phyloP scores from a whole-genome alignment of 192 early-diverging fungal species.

The Mortierella antarctica region DNA sequence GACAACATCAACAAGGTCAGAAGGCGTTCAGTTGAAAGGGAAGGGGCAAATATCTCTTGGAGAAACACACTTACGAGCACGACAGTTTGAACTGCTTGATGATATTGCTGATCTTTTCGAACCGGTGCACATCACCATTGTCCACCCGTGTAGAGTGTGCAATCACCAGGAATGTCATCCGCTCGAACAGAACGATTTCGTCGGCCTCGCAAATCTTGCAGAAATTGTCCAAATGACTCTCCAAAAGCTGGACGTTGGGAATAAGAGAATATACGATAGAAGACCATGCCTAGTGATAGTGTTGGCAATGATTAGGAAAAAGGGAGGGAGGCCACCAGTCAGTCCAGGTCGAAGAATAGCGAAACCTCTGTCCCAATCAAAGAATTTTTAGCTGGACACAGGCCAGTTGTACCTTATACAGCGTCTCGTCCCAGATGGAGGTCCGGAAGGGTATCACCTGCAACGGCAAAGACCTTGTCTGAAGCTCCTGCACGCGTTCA shows the following conservation, averaged over 20 bases:
- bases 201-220: slow-evolving; percentile 88
- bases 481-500: slow-evolving; percentile 73
- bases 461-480: slow-evolving; percentile 73
- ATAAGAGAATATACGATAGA: slow-evolving; percentile 95
- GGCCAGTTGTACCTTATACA: slow-evolving; percentile 76
- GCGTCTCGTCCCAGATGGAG: slow-evolving; percentile 92
- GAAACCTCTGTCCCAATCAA: not conserved
- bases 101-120: slow-evolving; percentile 92
- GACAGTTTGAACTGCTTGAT: slow-evolving; percentile 93
- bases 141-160: slow-evolving; percentile 74
- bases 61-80: slow-evolving; percentile 65
- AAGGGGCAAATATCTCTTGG: not conserved
- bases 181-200: slow-evolving; percentile 96
- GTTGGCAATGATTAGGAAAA: slow-evolving; percentile 22
- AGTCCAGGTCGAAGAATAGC: slow-evolving; percentile 11
- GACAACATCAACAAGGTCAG: not conserved
- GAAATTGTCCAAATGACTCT: slow-evolving; percentile 84
- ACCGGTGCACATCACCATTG: slow-evolving; percentile 79
- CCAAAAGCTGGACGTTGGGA: slow-evolving; percentile 88
- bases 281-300: slow-evolving; percentile 84
- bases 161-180: slow-evolving; percentile 96
- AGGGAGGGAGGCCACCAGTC: slow-evolving; percentile 55
- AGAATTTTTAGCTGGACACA: not conserved
- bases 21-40: not conserved
- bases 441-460: slow-evolving; percentile 79